Base-by-base conservation (phyloP, 805 yeast genomes). In the Saccharomycopsis selenospora region DNA sequence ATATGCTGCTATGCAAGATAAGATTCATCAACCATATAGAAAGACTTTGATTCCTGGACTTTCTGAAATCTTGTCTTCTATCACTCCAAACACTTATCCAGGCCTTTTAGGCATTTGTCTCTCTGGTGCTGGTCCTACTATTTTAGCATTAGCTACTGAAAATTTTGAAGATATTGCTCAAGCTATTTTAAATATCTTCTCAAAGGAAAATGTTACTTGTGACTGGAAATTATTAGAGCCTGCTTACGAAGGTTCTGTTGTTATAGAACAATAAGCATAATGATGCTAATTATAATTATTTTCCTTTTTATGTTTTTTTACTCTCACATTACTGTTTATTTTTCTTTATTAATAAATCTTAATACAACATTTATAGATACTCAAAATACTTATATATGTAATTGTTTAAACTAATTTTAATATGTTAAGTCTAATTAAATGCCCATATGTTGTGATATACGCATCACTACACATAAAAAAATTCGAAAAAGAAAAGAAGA, bases 121-220 rank as follows among this genome's bases (percentile, higher is more conserved):
- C 50, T 85, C 95, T 24, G 99, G 99, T 46, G 99, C 99, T 4
- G 99, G 99, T 6, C 99, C 99, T 49, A 93, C 99, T 5, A 90
- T 93, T 49, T 70, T 93, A 55, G 95, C 96, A 38, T 74, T 93
- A 54, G 98, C 99, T 3, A 89, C 96, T 3, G 82, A 77, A 17
- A 85, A 87, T 64, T 93, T 80, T 57, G 96, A 89, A 5, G 73
- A 69, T 10, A 89, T 93, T 57, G 96, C 99, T 5, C 62, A 64
- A 4, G 85, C 80, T 46, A 89, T 93, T 54, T 73, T 88, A 44
- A 66, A 67, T 48, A 74, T 86, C 50, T 90, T 93, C 66, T 65
- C 72, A 46, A 69, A 78, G 54, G 82, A 85, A 56, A 66, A 69
- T 38, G 85, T 93, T 51, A 65, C 70, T 27, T 90, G 97, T 62